These are phyloP conservation scores for Alternaria arbusti DNA, from an alignment of 2,329 filamentous ascomycete species.

Conservation along the genomic window DNA sequence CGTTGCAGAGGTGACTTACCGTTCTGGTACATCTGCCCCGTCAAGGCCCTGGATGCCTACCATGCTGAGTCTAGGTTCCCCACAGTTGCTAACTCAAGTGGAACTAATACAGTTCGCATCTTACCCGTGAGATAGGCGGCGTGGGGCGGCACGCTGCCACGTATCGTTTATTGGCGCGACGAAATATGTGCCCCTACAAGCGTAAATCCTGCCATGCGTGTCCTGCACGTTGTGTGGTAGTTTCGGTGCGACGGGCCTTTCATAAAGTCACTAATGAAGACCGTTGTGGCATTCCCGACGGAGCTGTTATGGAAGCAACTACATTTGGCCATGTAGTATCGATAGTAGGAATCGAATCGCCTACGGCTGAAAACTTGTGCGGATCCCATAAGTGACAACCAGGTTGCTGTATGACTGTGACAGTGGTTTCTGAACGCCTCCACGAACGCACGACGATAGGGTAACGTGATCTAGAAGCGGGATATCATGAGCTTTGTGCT, in stretches of 20 bases:
- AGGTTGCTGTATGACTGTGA: background rate
- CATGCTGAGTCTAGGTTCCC: constrained; percentile 1
- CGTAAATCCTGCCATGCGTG: constrained; percentile 4
- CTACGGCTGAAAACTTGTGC: background rate
- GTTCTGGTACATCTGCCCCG: background rate
- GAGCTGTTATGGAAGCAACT: background rate
- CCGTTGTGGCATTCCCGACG: background rate
- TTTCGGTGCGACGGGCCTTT: background rate
- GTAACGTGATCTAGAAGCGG: background rate
- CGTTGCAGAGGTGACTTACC: background rate
- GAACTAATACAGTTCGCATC: background rate
- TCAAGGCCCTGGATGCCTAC: background rate
- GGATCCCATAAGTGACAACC: background rate
- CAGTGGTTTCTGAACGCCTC: background rate
- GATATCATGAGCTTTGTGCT: background rate
- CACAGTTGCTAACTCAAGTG: background rate
- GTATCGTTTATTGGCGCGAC: background rate
- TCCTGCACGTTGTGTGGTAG: background rate
- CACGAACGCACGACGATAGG: background rate
- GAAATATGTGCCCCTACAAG: background rate
- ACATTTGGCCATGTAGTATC: background rate
- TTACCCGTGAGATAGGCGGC: background rate
- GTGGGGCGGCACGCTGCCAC: background rate
- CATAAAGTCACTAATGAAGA: background rate
- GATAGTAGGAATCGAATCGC: background rate